Evolutionary conservation across 83 land plant species (phyloP).

Genomic region (Larix sibirica): DNA sequence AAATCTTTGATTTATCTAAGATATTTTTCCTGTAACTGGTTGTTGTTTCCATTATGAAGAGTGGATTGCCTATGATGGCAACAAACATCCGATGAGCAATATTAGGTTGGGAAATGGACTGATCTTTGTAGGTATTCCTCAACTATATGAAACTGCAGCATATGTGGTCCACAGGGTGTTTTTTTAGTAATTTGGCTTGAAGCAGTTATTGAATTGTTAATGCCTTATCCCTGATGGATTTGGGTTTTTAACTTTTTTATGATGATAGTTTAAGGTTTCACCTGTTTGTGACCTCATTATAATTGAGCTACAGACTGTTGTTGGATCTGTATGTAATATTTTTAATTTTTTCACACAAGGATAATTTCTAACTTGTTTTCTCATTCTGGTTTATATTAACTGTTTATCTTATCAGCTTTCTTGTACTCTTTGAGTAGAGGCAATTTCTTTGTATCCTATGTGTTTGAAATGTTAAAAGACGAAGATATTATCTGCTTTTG

Average conservation of each 20-base stretch:
- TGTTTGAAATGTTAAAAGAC: not conserved
- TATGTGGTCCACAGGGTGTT: not conserved
- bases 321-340: not conserved
- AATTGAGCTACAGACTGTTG: not conserved
- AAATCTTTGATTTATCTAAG: not conserved
- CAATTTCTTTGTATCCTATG: not conserved
- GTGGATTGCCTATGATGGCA: not conserved
- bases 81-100: not conserved
- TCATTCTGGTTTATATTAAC: not conserved
- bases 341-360: not conserved
- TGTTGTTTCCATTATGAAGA: not conserved
- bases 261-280: not conserved
- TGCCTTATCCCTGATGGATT: not conserved
- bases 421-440: not conserved
- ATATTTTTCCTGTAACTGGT: not conserved
- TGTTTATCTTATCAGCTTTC: not conserved
- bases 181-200: not conserved
- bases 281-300: not conserved
- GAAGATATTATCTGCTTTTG: not conserved
- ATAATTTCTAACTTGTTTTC: not conserved
- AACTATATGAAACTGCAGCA: not conserved
- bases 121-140: not conserved
- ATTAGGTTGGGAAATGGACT: not conserved
- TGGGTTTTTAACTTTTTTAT: not conserved
- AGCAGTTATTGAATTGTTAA: not conserved